Evolutionary conservation across 306 rosid genomes (phyloP).

Genomic region (Quercus rubra): DNA sequence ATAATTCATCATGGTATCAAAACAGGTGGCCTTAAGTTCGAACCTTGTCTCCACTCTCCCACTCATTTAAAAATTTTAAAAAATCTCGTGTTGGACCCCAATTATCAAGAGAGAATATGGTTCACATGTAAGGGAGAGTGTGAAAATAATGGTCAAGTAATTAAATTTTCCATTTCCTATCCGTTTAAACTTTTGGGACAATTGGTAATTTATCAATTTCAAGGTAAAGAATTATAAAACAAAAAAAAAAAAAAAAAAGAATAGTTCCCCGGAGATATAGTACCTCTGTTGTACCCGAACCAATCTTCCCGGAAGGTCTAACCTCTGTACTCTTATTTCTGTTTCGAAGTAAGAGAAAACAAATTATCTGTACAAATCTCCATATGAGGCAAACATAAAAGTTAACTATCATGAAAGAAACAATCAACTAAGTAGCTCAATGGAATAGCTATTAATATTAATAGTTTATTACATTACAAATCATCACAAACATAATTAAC

Average conservation of each 20-base stretch:
- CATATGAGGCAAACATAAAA: conserved; percentile 6
- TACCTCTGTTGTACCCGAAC: conserved; percentile 86
- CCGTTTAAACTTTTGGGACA: no score
- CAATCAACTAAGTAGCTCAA: not conserved
- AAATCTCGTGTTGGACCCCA: no score
- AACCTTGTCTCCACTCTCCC: no score
- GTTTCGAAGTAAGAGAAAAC: conserved; percentile 39
- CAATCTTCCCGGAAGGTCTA: conserved; percentile 79
- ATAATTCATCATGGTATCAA: no score
- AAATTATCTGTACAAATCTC: conserved; percentile 13
- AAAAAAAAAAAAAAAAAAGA: not conserved
- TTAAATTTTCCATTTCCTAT: no score
- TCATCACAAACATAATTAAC: not conserved
- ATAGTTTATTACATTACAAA: not conserved
- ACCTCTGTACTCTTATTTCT: conserved; percentile 74
- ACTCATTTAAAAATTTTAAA: no score
- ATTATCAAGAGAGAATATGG: no score
- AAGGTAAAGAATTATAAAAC: not conserved
- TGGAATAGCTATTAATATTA: not conserved
- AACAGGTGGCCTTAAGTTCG: no score
- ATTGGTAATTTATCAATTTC: not conserved
- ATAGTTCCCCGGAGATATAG: conserved; percentile 7
- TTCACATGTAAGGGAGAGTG: no score
- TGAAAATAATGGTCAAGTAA: no score
- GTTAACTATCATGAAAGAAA: not conserved